Evolutionary conservation across 768 basidiomycete genomes (phyloP), one percentile per base, ranked within the genome.

Genomic region (Termitomyces sp.): DNA sequence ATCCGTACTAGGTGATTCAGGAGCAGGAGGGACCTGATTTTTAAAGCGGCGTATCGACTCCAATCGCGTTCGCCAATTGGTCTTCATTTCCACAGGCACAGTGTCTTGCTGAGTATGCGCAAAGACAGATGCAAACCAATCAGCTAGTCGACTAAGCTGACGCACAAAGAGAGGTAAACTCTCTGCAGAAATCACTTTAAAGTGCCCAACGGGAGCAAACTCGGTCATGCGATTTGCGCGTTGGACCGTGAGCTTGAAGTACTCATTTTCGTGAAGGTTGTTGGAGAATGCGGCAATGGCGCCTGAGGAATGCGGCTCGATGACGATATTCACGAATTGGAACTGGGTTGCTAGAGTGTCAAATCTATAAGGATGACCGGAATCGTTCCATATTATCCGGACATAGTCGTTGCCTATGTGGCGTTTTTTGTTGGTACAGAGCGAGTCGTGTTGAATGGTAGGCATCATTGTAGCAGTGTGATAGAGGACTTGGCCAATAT

Each of bases 401-500:
- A 98, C 91, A 58, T 83, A 92, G 74, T 98, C 96, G 71, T 99
- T 99, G 36, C 97, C 97, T 55, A 99, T 94, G 68, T 97, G 92
- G 37, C 88, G 79, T 71, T 98, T 98, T 78, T 99, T 99, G 76
- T 86, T 80, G 61, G 82, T 86, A 63, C 82, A 86, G 49, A 83
- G 79, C 1, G 84, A 83, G 69, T 94, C 92, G 54, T 85, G 71
- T 8, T 72, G 61, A 46, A 76, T 78, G 54, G 86, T 89, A 4
- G 97, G 97, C 96, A 98, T 98, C 78, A 99, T 87, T 2, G 97
- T 98, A 9, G 96, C 91, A 3, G 94, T 89, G 71, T 98, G 97
- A 69, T 91, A 99, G 54, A 98, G 80, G 59, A 97, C 85, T 68
- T 98, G 95, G 4, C 90, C 86, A 50, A 98, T 94, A 66, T 98